Percentiles rank a stretch among this genome's conserved stretches.
phyloP scores from a whole-genome alignment of 2,329 filamentous ascomycete species.

The Sporothrix pallida region DNA sequence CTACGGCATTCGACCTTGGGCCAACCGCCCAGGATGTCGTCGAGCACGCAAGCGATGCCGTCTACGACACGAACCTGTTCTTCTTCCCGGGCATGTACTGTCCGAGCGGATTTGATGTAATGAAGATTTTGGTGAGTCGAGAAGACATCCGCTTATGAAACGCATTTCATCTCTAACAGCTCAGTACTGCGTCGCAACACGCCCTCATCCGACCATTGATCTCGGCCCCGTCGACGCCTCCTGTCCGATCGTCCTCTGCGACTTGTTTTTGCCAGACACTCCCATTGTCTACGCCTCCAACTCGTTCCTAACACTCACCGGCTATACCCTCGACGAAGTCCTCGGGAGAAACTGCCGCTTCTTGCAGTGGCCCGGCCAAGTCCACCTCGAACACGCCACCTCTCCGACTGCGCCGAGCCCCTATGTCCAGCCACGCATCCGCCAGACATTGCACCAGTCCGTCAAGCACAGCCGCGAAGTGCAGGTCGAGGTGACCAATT shows the following conservation, averaged over 20 bases:
- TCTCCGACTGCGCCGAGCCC: neutral
- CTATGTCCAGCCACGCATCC: conserved; percentile 42
- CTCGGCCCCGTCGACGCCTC: conserved; percentile 84
- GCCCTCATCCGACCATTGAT: conserved; percentile 75
- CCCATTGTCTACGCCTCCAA: conserved; percentile 87
- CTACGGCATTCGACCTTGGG: neutral
- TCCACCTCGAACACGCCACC: neutral
- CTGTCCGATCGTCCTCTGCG: conserved; percentile 82
- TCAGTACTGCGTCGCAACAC: conserved; percentile 61
- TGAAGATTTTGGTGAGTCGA: conserved; percentile 31
- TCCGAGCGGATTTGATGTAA: conserved; percentile 33
- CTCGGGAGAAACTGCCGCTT: conserved; percentile 84
- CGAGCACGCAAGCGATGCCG: neutral
- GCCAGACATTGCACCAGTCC: conserved; percentile 59
- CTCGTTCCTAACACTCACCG: conserved; percentile 77
- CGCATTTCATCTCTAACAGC: neutral
- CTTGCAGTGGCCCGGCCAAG: conserved; percentile 67
- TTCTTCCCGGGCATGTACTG: conserved; percentile 33
- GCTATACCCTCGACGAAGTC: conserved; percentile 76
- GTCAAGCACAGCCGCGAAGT: conserved; percentile 54
- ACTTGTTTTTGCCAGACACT: conserved; percentile 72
- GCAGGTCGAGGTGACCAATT: conserved; percentile 71
- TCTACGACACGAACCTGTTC: neutral
- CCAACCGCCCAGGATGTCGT: neutral
- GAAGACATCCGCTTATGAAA: neutral